These are phyloP conservation scores for Thalassiosira exigua DNA, from an alignment of 352 stramenopile species.

Conservation along the genomic window DNA sequence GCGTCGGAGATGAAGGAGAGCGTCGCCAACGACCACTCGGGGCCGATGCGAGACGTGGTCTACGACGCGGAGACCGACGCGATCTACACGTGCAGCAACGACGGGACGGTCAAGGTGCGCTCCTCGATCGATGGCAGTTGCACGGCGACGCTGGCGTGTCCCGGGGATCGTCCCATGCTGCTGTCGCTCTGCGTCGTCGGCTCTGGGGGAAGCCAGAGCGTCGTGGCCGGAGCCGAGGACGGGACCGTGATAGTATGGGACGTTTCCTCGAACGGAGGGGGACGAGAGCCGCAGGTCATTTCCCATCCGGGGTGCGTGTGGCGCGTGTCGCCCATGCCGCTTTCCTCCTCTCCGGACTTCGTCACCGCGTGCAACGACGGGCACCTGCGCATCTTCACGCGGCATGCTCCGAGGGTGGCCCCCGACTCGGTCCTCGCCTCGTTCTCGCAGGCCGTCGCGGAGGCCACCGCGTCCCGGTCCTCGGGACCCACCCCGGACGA, in stretches of 20 bases:
- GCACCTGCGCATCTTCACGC: conserved; percentile 90
- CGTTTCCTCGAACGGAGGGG: conserved; percentile 10
- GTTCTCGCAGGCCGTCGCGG: conserved; percentile 80
- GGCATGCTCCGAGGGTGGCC: conserved; percentile 63
- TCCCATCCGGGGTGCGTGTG: conserved; percentile 78
- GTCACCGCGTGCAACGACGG: conserved; percentile 94
- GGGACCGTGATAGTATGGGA: conserved; percentile 75
- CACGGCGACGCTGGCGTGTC: conserved; percentile 64
- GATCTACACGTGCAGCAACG: conserved; percentile 79
- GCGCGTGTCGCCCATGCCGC: conserved; percentile 55
- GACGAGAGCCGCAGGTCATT: conserved; percentile 64
- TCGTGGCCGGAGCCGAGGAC: conserved; percentile 70
- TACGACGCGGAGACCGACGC: conserved; percentile 38
- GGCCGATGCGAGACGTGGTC: conserved; percentile 76
- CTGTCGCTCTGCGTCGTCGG: conserved; percentile 48
- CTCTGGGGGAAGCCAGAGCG: conserved; percentile 19
- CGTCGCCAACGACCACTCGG: conserved; percentile 76
- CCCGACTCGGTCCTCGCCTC: conserved; percentile 77
- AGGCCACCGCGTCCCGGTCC: conserved; percentile 83
- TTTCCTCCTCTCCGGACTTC: conserved; percentile 85
- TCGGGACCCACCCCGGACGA: conserved; percentile 91
- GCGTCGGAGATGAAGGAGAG: conserved; percentile 43
- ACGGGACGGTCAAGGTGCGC: conserved; percentile 79
- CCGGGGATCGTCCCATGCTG: conserved; percentile 76
- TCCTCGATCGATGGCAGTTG: conserved; percentile 52